Evolutionary conservation across 129 eudicot species (phyloP), one percentile per base, ranked within the genome.

Genomic region (Escallonia herrerae): DNA sequence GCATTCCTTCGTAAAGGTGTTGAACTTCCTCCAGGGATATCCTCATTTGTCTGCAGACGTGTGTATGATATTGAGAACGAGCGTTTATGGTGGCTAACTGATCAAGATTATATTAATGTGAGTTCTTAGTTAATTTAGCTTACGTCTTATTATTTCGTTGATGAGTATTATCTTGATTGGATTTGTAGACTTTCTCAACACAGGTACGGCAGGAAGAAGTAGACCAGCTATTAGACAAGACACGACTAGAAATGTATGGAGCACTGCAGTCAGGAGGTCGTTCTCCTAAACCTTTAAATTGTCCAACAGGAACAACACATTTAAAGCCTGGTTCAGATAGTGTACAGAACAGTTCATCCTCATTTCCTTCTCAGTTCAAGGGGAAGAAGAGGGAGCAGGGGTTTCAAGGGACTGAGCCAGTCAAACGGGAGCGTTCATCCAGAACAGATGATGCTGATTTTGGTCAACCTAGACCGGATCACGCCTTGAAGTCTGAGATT

Each of bases 1-100:
- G 86, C 99, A 75, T 93, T 93, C 71, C 88, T 93, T 73, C 87
- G 87, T 71, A 86, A 80, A 82, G 99, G 99, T 80, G 89, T 71
- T 74, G 91, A 86, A 69, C 83, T 93, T 80, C 91, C 96, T 62
- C 38, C 82, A 66, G 91, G 96, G 87, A 53, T 77, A 71, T 86
- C 86, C 76, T 83, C 96, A 65, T 84, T 89, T 82, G 87, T 93
- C 69, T 93, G 99, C 72, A 80, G 95, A 60, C 84, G 91, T 61
- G 95, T 86, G 63, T 93, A 93, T 69, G 99, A 93, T 80, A 80
- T 75, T 66, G 73, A 74, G 49, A 75, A 65, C 68, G 73, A 78
- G 76, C 60, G 91, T 80, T 80, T 93, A 79, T 89, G 91, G 87
- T 93, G 96, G 96, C 71, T 93, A 72, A 85, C 96, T 39, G 98